Evolutionary conservation across 495 filamentous ascomycete genomes (phyloP).

Genomic region (Chaetomium cochliodes): DNA sequence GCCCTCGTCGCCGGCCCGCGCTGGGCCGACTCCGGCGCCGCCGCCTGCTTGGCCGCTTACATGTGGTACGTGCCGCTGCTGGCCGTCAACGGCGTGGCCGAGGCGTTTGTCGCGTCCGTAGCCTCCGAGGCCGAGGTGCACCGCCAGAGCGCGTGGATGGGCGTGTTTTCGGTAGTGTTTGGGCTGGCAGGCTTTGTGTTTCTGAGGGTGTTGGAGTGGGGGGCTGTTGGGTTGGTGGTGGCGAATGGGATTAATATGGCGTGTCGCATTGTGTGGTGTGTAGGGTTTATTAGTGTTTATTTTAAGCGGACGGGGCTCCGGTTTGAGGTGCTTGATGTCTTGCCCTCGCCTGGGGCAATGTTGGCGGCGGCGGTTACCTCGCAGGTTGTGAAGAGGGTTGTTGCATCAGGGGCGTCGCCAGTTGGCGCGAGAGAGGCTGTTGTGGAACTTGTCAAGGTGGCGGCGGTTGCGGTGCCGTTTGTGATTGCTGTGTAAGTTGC

Average conservation of each 20-base stretch:
- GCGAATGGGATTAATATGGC: slow-evolving; percentile 87
- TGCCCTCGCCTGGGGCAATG: slow-evolving; percentile 33
- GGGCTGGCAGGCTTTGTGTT: slow-evolving; percentile 67
- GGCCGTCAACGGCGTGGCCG: slow-evolving; percentile 85
- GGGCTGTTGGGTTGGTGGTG: slow-evolving; percentile 74
- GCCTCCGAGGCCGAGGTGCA: slow-evolving; percentile 69
- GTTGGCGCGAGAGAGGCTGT: slow-evolving; percentile 35
- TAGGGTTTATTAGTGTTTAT: slow-evolving; percentile 64
- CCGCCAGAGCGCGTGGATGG: slow-evolving; percentile 78
- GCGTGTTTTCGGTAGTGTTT: slow-evolving; percentile 70
- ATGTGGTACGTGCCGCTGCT: slow-evolving; percentile 91
- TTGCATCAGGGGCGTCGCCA: slow-evolving; percentile 20
- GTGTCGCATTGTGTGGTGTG: slow-evolving; percentile 78
- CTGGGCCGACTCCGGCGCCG: slow-evolving; percentile 68
- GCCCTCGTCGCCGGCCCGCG: slow-evolving; percentile 66
- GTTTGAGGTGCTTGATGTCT: slow-evolving; percentile 32
- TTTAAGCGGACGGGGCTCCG: slow-evolving; percentile 46
- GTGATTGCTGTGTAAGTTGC: slow-evolving; percentile 59
- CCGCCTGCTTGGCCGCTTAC: slow-evolving; percentile 67
- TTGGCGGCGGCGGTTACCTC: slow-evolving; percentile 27
- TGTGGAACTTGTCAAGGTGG: slow-evolving; percentile 52
- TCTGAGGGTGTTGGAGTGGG: slow-evolving; percentile 61
- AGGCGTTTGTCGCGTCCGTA: slow-evolving; percentile 87
- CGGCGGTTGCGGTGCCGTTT: slow-evolving; percentile 54
- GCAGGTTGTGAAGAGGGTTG: slow-evolving; percentile 25